Conservation (phyloP, 805 yeast species). For the Yarrowia porcina region DNA sequence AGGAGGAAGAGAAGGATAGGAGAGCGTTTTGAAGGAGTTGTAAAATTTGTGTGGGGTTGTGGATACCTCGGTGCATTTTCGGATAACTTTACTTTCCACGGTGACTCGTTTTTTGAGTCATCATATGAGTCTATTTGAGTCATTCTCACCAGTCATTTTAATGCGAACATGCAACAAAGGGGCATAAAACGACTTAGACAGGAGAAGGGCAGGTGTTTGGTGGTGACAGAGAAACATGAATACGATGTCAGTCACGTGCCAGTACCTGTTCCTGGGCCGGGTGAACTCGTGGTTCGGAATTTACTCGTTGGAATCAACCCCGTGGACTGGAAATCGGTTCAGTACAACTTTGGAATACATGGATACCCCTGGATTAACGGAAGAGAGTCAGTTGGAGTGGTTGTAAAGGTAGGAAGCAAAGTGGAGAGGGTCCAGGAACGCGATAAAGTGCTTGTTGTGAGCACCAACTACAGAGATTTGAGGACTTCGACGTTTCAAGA, state of each 20-base stretch:
- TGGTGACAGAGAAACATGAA: not conserved
- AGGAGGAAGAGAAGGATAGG: not conserved
- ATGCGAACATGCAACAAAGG: not conserved
- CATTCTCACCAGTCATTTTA: not conserved
- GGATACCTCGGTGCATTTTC: not conserved
- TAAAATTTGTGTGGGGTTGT: conserved; percentile 9
- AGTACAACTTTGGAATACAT: conserved; percentile 12
- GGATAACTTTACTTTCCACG: not conserved
- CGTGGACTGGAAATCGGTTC: conserved; percentile 21
- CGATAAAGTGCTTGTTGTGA: not conserved
- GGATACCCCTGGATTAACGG: conserved; percentile 23
- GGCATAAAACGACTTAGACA: not conserved
- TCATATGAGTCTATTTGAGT: not conserved
- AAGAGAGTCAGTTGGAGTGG: conserved; percentile 11
- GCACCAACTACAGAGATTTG: not conserved
- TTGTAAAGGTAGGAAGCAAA: not conserved
- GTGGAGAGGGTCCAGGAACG: not conserved
- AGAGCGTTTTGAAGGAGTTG: not conserved
- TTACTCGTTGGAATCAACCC: conserved; percentile 1
- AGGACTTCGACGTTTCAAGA: not conserved
- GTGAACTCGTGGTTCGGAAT: not conserved
- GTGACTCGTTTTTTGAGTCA: not conserved
- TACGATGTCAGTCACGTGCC: not conserved
- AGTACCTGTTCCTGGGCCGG: not conserved
- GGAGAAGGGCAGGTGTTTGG: not conserved